Evolutionary conservation across 225 moss, liverwort and hornwort species (phyloP).

Genomic region (Sphagnum tenellum): DNA sequence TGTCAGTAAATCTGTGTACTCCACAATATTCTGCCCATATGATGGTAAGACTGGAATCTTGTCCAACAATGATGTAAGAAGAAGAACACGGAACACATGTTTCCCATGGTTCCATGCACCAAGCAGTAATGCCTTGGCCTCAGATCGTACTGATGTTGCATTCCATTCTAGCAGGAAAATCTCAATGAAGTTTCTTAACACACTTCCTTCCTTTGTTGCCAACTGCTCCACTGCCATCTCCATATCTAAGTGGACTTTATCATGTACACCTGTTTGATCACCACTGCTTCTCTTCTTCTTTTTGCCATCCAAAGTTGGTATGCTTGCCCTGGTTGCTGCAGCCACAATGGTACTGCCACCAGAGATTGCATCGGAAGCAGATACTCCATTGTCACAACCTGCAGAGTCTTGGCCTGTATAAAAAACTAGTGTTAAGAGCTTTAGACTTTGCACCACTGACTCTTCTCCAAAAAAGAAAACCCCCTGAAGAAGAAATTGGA

Average conservation of each 20-base stretch:
- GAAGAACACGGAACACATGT: slow-evolving; percentile 71
- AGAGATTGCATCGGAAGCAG: slow-evolving; percentile 31
- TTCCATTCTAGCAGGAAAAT: slow-evolving; percentile 95
- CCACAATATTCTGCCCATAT: slow-evolving; percentile 90
- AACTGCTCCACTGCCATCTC: slow-evolving; percentile 91
- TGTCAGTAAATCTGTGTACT: slow-evolving; percentile 87
- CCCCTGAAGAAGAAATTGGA: slow-evolving; percentile 80
- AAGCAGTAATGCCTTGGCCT: slow-evolving; percentile 85
- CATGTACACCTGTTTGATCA: slow-evolving; percentile 61
- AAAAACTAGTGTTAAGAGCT: slow-evolving; percentile 86
- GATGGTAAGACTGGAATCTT: slow-evolving; percentile 75
- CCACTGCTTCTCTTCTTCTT: slow-evolving; percentile 68
- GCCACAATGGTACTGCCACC: slow-evolving; percentile 23
- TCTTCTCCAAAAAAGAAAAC: slow-evolving; percentile 96
- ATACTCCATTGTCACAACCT: slow-evolving; percentile 32
- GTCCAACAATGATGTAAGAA: slow-evolving; percentile 71
- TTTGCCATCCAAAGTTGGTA: slow-evolving; percentile 58
- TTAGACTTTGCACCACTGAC: slow-evolving; percentile 89
- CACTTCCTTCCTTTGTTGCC: slow-evolving; percentile 60
- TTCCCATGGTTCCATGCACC: slow-evolving; percentile 99
- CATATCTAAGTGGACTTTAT: slow-evolving; percentile 90
- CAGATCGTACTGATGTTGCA: slow-evolving; percentile 80
- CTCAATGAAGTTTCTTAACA: slow-evolving; percentile 80
- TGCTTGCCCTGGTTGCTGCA: slow-evolving; percentile 37
- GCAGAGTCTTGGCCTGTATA: slow-evolving; percentile 65